Base-by-base conservation (phyloP, 176 grass and related monocot species). In the Thinopyrum elongatum region DNA sequence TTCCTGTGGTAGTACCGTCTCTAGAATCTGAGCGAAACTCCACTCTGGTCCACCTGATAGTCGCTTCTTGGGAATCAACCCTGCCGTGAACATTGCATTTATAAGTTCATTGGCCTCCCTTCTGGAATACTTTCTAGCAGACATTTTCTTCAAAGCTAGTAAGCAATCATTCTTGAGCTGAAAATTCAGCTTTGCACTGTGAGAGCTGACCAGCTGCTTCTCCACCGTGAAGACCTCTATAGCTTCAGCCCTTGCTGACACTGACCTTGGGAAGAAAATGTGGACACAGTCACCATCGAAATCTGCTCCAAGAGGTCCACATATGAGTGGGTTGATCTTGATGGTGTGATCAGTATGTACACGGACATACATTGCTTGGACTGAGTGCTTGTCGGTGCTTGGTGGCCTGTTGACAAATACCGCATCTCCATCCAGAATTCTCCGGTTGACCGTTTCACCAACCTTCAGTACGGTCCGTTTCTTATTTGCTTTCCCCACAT, bases 281-380 rank as follows among this genome's bases (percentile, higher is more conserved):
- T 92, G 93, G 57, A 88, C 85, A 31, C 93, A 94, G 33, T 94
- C 93, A 16, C 90, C 93, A 44, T 94, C 93, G 28, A 92, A 94
- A 83, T 94, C 93, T 83, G 90, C 90, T 83, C 75, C 93, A 84
- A 94, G 87, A 31, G 93, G 90, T 11, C 79, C 85, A 86, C 93
- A 92, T 21, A 94, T 90, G 35, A 90, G 85, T 2, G 87, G 93
- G 83, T 94, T 94, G 27, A 94, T 90, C 87, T 94, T 94, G 30
- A 92, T 87, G 26, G 82, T 84, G 76, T 90, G 87, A 9, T 88
- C 90, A 33, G 80, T 67, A 60, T 92, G 93, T 63, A 94, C 34
- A 63, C 67, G 88, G 21, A 92, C 87, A 74, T 79, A 87, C 62
- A 92, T 90, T 25, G 90, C 93, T 57, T 94, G 85, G 75, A 94